Evolutionary conservation across 1,284 basidiomycete genomes (phyloP).

Genomic region (Puccinia horiana): DNA sequence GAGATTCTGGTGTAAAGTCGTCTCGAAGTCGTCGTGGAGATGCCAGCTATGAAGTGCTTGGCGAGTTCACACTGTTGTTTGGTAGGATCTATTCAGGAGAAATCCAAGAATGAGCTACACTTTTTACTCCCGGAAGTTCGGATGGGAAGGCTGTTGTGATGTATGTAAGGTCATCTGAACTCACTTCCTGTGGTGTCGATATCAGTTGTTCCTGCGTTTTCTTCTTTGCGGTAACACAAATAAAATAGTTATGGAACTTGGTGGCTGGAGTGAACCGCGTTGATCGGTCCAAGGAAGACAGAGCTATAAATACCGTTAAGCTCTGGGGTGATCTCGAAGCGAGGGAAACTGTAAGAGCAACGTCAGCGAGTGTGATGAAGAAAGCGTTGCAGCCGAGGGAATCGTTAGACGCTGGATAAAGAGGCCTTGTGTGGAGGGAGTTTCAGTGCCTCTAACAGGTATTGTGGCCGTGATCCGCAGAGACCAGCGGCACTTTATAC

Average conservation of each 20-base stretch:
- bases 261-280: not conserved
- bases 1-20: not conserved
- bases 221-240: not conserved
- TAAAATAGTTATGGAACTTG: not conserved
- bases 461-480: not conserved
- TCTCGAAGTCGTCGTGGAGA: not conserved
- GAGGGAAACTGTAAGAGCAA: not conserved
- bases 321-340: not conserved
- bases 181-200: not conserved
- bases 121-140: not conserved
- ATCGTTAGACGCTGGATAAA: not conserved
- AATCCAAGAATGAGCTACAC: not conserved
- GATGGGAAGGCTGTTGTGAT: not conserved
- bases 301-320: not conserved
- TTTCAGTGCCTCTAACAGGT: not conserved
- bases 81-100: not conserved
- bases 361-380: not conserved
- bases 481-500: not conserved
- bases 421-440: not conserved
- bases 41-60: not conserved
- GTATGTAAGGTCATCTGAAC: not conserved
- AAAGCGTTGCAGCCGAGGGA: not conserved
- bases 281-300: not conserved
- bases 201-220: not conserved
- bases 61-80: not conserved